Evolutionary conservation across 495 filamentous ascomycete species (phyloP).

Genomic region (Aspergillus hancockii): DNA sequence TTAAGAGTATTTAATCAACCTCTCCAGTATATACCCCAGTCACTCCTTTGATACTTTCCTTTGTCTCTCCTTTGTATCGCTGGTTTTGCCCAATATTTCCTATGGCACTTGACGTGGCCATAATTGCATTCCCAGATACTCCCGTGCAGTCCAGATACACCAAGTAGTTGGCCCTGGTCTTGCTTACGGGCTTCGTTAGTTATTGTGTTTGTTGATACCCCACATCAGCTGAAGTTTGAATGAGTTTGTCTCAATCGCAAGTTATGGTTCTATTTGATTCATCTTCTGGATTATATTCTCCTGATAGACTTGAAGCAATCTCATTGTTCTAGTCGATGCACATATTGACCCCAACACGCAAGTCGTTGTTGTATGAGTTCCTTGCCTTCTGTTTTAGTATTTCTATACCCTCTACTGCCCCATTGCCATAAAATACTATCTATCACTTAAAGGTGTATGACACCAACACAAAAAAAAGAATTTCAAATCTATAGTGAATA

Average conservation of each 20-base stretch:
- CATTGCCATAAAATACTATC: not conserved
- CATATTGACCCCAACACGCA: slow-evolving; percentile 16
- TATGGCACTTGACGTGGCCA: slow-evolving; percentile 15
- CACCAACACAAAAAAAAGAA: too few relatives aligned
- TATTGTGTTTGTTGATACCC: slow-evolving; percentile 46
- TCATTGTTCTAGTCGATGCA: slow-evolving; percentile 23
- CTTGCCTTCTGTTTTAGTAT: slow-evolving; percentile 4
- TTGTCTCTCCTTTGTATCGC: slow-evolving; percentile 23
- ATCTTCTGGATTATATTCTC: slow-evolving; percentile 9
- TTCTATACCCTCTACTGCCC: not conserved
- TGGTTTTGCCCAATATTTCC: slow-evolving; percentile 5
- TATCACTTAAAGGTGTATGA: not conserved
- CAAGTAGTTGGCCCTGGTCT: slow-evolving; percentile 10
- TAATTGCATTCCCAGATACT: slow-evolving; percentile 13
- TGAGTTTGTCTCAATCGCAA: slow-evolving; percentile 20
- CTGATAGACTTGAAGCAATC: slow-evolving; percentile 21
- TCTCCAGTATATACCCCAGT: slow-evolving; percentile 26
- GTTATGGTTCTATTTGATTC: slow-evolving; percentile 14
- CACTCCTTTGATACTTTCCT: slow-evolving; percentile 36
- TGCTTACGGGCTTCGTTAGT: slow-evolving; percentile 22
- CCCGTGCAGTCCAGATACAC: not conserved
- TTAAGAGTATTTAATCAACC: slow-evolving; percentile 14
- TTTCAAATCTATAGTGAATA: too few relatives aligned
- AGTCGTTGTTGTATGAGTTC: slow-evolving; percentile 5
- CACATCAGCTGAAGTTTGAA: slow-evolving; percentile 36